Conservation (phyloP, 164 flowering plant genomes). For the Annona squamosa region DNA sequence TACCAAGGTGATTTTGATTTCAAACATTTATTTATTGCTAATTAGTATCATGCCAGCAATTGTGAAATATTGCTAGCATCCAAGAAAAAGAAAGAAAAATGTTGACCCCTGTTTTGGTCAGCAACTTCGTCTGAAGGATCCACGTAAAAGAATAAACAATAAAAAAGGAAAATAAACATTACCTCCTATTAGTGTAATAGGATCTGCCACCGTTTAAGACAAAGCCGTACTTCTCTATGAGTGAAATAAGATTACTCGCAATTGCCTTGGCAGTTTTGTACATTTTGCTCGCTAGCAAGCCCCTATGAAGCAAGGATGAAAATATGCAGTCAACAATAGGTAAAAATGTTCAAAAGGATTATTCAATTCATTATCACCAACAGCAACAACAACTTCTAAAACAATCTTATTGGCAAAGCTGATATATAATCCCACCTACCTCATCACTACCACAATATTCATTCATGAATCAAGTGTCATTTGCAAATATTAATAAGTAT, state of each 20-base stretch:
- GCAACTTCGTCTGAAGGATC: neutral
- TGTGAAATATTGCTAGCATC: neutral
- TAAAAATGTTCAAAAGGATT: no score
- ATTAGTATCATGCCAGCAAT: neutral
- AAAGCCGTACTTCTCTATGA: slow-evolving; percentile 58
- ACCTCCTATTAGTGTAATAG: slow-evolving; percentile 90
- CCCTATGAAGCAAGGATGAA: slow-evolving; percentile 40
- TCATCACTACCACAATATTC: no score
- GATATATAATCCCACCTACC: no score
- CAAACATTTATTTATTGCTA: neutral
- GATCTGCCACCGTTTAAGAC: slow-evolving; percentile 81
- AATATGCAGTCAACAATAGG: neutral
- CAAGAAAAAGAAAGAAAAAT: neutral
- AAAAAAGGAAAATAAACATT: slow-evolving; percentile 2
- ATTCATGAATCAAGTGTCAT: no score
- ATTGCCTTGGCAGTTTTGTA: slow-evolving; percentile 75
- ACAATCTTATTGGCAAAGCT: no score
- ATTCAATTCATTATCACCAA: no score
- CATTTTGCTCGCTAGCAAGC: slow-evolving; percentile 86
- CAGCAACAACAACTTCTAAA: no score
- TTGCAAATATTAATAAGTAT: no score
- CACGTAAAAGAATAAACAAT: no score
- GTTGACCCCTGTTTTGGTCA: neutral
- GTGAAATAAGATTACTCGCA: slow-evolving; percentile 60
- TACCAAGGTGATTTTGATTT: neutral